These are phyloP conservation scores for Rhizoctonia solani DNA, from an alignment of 1,284 basidiomycete genomes.

Conservation along the genomic window DNA sequence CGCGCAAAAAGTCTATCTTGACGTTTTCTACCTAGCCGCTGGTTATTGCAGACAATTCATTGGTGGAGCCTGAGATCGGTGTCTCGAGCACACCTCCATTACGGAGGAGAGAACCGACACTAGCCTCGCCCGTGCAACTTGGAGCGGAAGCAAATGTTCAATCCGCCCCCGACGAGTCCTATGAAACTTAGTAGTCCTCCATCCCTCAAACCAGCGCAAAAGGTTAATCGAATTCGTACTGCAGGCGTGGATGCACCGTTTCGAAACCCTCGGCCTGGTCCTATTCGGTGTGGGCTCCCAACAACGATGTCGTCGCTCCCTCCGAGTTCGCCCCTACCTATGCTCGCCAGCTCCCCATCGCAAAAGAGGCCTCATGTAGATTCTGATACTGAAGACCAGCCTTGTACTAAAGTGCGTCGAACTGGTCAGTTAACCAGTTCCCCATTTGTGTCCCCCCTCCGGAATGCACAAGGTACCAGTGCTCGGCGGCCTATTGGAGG, in stretches of 20 bases:
- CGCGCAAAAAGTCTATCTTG: neutral
- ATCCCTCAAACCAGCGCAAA: conserved; percentile 13
- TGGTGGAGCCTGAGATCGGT: neutral
- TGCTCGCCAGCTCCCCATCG: conserved; percentile 21
- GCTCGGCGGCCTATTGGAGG: conserved; percentile 13
- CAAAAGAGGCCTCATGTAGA: conserved; percentile 5
- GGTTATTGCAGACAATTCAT: neutral
- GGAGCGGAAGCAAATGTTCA: conserved; percentile 11
- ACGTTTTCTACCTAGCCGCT: neutral
- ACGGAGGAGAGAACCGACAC: neutral
- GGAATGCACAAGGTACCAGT: neutral
- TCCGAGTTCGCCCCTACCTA: conserved; percentile 3
- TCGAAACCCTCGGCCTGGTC: neutral
- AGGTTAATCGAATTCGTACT: conserved; percentile 1
- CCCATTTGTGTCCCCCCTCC: conserved; percentile 38
- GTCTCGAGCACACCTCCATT: conserved; percentile 3
- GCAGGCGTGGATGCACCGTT: conserved; percentile 19
- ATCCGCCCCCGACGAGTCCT: conserved; percentile 20
- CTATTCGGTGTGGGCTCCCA: conserved; percentile 33
- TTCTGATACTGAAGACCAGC: neutral
- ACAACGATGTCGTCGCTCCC: conserved; percentile 8
- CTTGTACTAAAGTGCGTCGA: conserved; percentile 3
- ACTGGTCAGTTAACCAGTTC: neutral
- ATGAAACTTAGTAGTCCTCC: conserved; percentile 33
- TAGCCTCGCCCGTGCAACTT: conserved; percentile 21